These are phyloP conservation scores for Dioszegia aurantiaca DNA, from an alignment of 768 basidiomycete genomes.

Conservation along the genomic window DNA sequence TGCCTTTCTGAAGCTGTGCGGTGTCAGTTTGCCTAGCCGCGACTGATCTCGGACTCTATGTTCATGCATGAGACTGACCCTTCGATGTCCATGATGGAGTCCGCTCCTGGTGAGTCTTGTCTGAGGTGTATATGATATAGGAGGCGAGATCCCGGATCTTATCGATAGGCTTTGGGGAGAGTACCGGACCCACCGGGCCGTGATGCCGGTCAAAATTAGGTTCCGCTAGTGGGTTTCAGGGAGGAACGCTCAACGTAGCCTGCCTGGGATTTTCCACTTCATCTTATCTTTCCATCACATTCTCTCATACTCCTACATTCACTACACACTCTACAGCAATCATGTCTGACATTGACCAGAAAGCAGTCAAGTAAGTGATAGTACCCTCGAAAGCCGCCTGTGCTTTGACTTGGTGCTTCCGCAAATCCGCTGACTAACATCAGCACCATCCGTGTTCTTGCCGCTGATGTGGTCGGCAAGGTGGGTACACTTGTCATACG, in stretches of 20 bases:
- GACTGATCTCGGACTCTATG: too few species aligned
- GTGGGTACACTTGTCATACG: slow-evolving; percentile 13
- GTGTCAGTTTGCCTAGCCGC: neutral
- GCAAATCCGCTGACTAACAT: too few species aligned
- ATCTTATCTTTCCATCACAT: too few species aligned
- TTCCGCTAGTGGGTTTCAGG: slow-evolving; percentile 1
- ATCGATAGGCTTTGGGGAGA: neutral
- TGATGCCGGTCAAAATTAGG: neutral
- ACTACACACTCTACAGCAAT: neutral
- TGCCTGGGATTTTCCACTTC: too few species aligned
- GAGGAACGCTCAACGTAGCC: too few species aligned
- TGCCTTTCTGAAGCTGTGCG: slow-evolving; percentile 35
- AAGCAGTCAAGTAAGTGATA: slow-evolving; percentile 34
- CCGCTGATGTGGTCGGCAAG: slow-evolving; percentile 53
- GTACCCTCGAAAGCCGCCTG: too few species aligned
- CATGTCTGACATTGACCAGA: slow-evolving; percentile 22
- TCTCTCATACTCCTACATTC: too few species aligned
- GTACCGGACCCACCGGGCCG: neutral
- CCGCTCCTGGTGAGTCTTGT: neutral
- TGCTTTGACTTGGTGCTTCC: too few species aligned
- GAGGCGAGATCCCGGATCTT: neutral
- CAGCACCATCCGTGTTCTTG: slow-evolving; percentile 52
- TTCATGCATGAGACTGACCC: too few species aligned
- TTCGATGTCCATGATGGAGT: slow-evolving; percentile 2
- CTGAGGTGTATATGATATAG: too few species aligned